A percentile compares a stretch with the other conserved stretches of the same genome.
Conservation (phyloP, 495 filamentous ascomycete genomes). For the Penicillium herquei region DNA sequence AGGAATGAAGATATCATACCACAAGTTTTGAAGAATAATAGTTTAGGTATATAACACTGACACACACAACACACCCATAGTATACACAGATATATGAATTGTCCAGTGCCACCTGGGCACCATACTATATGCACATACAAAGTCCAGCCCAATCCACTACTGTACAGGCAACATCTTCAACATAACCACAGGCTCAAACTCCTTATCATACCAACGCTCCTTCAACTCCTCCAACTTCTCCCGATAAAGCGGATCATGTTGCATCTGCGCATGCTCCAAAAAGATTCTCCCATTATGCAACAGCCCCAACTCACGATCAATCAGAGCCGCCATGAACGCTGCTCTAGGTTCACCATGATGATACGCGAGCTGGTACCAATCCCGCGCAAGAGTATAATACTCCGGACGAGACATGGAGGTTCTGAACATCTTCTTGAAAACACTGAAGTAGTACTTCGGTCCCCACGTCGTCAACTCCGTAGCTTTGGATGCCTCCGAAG, state of each 20-base stretch:
- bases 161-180: conserved; percentile 22
- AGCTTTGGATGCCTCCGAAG: not conserved
- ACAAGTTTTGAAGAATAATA: too few species aligned
- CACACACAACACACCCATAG: too few species aligned
- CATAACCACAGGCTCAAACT: conserved; percentile 19
- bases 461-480: not conserved
- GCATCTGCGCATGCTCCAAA: not conserved
- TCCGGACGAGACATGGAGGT: conserved; percentile 10
- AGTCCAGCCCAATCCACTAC: conserved; percentile 1
- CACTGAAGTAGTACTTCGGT: not conserved
- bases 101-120: too few species aligned
- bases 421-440: conserved; percentile 1
- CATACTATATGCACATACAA: too few species aligned
- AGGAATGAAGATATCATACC: too few species aligned
- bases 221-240: conserved; percentile 12
- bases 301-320: conserved; percentile 24
- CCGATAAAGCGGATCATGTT: not conserved
- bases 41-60: too few species aligned
- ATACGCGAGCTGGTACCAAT: conserved; percentile 34
- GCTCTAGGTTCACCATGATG: conserved; percentile 6
- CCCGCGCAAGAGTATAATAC: conserved; percentile 27
- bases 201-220: conserved; percentile 21
- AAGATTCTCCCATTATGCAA: not conserved
- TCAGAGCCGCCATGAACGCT: conserved; percentile 20
- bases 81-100: not conserved